These are phyloP conservation scores for Liriodendron chinense DNA, from an alignment of 164 flowering plant species.

Conservation along the genomic window DNA sequence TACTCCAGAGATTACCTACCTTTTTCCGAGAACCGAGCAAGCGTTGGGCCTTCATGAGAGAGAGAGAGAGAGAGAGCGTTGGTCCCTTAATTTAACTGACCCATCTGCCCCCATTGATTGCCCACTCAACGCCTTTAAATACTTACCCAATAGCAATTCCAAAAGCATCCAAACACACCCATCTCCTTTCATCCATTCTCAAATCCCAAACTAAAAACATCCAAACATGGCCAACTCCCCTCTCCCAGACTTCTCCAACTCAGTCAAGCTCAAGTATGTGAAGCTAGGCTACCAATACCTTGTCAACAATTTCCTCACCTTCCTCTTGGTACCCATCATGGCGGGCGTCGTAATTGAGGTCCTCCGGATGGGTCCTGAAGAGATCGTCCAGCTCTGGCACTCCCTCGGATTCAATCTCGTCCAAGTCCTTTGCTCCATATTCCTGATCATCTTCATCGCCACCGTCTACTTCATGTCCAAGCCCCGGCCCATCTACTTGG, in stretches of 20 bases:
- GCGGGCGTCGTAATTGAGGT: constrained; percentile 5
- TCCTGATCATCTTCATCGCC: constrained; percentile 13
- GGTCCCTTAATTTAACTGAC: background rate
- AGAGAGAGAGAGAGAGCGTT: background rate
- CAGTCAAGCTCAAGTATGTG: constrained; percentile 24
- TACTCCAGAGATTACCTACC: no score
- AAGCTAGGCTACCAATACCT: constrained; percentile 19
- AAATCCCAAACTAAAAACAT: background rate
- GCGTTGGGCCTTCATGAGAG: no score
- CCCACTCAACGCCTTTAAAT: background rate
- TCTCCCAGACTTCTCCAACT: constrained; percentile 18
- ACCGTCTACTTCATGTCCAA: constrained; percentile 13
- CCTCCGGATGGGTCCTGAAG: constrained; percentile 12
- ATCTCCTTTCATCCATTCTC: background rate
- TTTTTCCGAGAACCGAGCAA: no score
- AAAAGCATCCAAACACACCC: background rate
- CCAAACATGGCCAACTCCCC: background rate
- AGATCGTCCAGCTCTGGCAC: background rate
- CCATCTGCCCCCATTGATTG: constrained; percentile 13
- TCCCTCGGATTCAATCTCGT: constrained; percentile 11
- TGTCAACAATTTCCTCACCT: constrained; percentile 17
- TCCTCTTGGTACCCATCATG: constrained; percentile 16
- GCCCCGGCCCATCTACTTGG: constrained; percentile 11
- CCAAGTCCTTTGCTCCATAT: constrained; percentile 13
- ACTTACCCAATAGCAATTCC: background rate